Evolutionary conservation across 2,329 filamentous ascomycete genomes (phyloP).

Genomic region (Ophiostoma himal-ulmi): DNA sequence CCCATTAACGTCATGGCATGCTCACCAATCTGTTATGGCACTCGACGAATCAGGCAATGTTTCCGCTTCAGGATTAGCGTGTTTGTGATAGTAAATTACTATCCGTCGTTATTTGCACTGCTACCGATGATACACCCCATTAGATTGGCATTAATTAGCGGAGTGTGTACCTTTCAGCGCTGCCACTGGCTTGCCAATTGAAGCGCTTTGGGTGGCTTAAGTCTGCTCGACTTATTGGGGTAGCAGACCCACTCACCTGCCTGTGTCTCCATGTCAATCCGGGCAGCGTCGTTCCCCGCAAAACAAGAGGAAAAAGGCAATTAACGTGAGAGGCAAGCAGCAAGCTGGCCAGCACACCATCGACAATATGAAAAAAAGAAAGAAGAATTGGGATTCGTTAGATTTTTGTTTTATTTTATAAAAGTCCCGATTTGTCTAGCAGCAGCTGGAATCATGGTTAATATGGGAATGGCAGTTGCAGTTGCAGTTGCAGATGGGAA

Average conservation of each 20-base stretch:
- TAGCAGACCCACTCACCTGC: not conserved
- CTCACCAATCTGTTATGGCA: not conserved
- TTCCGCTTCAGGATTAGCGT: constrained; percentile 18
- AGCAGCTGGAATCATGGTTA: not conserved
- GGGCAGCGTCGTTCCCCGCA: constrained; percentile 9
- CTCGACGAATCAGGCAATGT: constrained; percentile 19
- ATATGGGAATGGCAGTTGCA: not conserved
- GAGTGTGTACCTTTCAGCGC: not conserved
- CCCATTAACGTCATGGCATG: not conserved
- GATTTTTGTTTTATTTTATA: not conserved
- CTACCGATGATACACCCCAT: not conserved
- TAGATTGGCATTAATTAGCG: not conserved
- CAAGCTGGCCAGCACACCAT: not conserved
- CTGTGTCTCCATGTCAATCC: constrained; percentile 1
- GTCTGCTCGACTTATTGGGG: constrained; percentile 17
- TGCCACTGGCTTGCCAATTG: constrained; percentile 10
- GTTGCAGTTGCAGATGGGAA: not conserved
- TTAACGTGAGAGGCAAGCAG: not conserved
- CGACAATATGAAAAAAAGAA: not conserved
- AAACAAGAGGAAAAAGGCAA: constrained; percentile 2
- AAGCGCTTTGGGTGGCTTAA: constrained; percentile 16
- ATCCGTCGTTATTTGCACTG: not conserved
- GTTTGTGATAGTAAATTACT: not conserved
- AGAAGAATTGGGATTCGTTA: not conserved
- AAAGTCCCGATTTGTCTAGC: not conserved